Evolutionary conservation across 345 rosid species (phyloP), one percentile per base, ranked within the genome.

Genomic region (Gossypium stocksii): DNA sequence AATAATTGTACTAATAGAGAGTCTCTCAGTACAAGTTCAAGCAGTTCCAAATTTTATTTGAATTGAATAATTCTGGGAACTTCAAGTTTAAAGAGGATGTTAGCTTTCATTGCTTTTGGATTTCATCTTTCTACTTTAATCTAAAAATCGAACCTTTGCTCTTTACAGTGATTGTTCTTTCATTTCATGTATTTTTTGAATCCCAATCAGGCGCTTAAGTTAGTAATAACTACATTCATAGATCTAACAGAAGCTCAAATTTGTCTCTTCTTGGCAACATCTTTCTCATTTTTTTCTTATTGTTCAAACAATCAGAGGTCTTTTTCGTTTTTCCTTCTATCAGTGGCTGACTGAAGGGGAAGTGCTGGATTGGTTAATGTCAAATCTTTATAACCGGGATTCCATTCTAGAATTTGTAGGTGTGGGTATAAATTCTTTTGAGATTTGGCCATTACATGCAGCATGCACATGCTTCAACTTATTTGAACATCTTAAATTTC

Each of bases 171-270:
- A 4, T 51, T 51, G 1, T 58, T 51, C 41, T n/a, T 51, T 43
- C 69, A 22, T 23, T 41, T 41, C 34, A 59, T 12, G 19, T 43
- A 11, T 7, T 7, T 48, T 23, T 68, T 9, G 27, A 49, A 48
- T 68, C 41, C 16, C 14, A 16, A 9, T 2, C 9, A 16, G 45
- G 23, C 29, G 20, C 7, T 46, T 23, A 23, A 22, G 23, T 15
- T 25, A 15, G 44, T 49, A 49, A 23, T 9, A 25, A 6, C 22
- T 23, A 14, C 71, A 9, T 44, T 53, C 19, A 34, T 54, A 71
- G 63, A 54, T 71, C 63, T 71, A 71, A 54, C 27, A 71, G 41
- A 58, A 58, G 10, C 71, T 68, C 34, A 12, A 41, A 43, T 38
- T 53, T 20, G 45, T 12, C 65, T 57, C 20, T 20, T 69, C 52